Evolutionary conservation across 805 yeast genomes (phyloP), one percentile per base, ranked within the genome.

Genomic region (Brettanomyces anomalus): DNA sequence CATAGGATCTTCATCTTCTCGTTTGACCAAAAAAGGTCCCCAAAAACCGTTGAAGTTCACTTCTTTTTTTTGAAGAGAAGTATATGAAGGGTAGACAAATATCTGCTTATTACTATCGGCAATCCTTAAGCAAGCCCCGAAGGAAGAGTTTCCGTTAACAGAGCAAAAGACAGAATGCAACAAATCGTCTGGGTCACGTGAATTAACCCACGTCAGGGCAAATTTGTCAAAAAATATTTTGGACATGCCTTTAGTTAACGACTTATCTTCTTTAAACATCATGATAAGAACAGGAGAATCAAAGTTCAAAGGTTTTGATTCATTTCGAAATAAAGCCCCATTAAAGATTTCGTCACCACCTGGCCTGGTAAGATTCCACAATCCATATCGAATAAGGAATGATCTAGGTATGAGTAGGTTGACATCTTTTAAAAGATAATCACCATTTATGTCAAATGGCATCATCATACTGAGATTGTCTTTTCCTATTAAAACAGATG

Each of bases 91-190:
- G 31, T 54, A 51, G 15, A 62, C 51, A 1, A 44, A 49, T 20
- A 70, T 49, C 1, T 53, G 49, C n/a, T 49, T 49, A n/a, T 53
- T 46, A 30, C 57, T 62, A 4, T 62, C 61, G 21, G 53, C 55
- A 16, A 72, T 57, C 43, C 59, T 58, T 8, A 70, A 39, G 51
- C 79, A 74, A 42, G 57, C 64, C 36, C 75, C 41, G 10, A 33
- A 24, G 15, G 24, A 52, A 4, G 46, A 43, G 1, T 45, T 32
- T 1, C 49, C 39, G 40, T 61, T 60, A 4, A 67, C 54, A 3
- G 72, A 66, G 46, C 79, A 74, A 46, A 70, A 70, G 2, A 58
- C 56, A 0, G 76, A 71, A 37, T 65, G 64, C 2, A 71, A 47
- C 30, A 74, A 55, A 33, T 24, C 58, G 57, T 14, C 55, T 53